phyloP scores from a whole-genome alignment of 1,139 yeast genomes.

The Geotrichum bryndzae region DNA sequence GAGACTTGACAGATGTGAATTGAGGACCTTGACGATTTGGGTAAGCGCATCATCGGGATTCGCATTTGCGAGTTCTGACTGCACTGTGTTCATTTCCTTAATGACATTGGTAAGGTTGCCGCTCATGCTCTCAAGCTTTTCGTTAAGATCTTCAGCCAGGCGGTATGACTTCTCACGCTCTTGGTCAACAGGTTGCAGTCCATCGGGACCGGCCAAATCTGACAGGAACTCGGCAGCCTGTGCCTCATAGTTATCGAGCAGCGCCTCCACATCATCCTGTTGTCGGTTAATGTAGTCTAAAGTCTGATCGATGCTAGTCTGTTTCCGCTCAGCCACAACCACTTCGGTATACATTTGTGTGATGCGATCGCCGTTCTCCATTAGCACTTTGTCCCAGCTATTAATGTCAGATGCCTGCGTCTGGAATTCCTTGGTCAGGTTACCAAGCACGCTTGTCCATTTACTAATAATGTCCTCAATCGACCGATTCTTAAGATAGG shows the following conservation, averaged over 20 bases:
- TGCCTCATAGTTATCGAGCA: constrained; percentile 77
- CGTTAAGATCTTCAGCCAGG: constrained; percentile 80
- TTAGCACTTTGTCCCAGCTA: constrained; percentile 79
- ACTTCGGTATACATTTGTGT: constrained; percentile 73
- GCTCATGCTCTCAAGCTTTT: constrained; percentile 71
- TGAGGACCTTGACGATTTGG: constrained; percentile 68
- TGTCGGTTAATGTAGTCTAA: constrained; percentile 81
- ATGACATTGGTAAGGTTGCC: constrained; percentile 70
- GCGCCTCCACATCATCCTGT: constrained; percentile 80
- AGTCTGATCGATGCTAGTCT: constrained; percentile 80
- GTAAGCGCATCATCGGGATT: constrained; percentile 47
- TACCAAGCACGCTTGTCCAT: constrained; percentile 84
- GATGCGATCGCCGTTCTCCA: constrained; percentile 80
- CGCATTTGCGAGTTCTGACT: constrained; percentile 70
- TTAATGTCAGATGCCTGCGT: constrained; percentile 70
- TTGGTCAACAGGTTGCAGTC: constrained; percentile 54
- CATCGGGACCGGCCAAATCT: constrained; percentile 34
- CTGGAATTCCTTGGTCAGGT: constrained; percentile 68
- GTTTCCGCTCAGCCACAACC: constrained; percentile 76
- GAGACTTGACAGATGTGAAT: constrained; percentile 83
- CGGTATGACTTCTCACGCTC: constrained; percentile 87
- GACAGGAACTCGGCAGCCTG: constrained; percentile 56
- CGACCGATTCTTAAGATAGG: constrained; percentile 82
- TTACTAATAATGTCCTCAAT: constrained; percentile 86
- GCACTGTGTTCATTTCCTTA: constrained; percentile 78